Percentiles rank a stretch among this genome's conserved stretches.
These are phyloP conservation scores for Didymella exigua DNA, from an alignment of 2,329 filamentous ascomycete genomes.

Conservation along the genomic window DNA sequence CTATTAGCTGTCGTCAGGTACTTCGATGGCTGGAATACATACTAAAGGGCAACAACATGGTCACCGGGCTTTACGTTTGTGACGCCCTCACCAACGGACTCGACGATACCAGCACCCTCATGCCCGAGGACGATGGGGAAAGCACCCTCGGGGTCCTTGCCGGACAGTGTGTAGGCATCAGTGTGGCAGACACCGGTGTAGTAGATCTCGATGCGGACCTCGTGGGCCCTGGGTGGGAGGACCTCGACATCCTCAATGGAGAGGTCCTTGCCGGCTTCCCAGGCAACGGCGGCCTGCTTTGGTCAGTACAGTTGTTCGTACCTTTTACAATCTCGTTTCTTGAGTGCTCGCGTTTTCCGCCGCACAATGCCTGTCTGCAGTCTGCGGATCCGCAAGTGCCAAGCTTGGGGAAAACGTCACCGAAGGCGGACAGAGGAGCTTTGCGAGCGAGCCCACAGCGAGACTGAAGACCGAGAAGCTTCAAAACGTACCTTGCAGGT, in stretches of 20 bases:
- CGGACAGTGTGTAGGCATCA: constrained; percentile 68
- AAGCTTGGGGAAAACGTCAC: constrained; percentile 15
- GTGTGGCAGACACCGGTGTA: constrained; percentile 99
- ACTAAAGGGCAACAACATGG: constrained; percentile 67
- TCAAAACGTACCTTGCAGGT: constrained; percentile 70
- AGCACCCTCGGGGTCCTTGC: constrained; percentile 88
- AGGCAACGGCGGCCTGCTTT: constrained; percentile 83
- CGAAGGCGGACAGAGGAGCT: constrained; percentile 13
- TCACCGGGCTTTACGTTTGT: constrained; percentile 93
- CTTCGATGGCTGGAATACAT: constrained; percentile 20
- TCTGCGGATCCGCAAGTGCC: constrained; percentile 41
- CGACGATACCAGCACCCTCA: constrained; percentile 52
- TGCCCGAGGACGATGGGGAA: constrained; percentile 53
- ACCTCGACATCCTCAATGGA: constrained; percentile 93
- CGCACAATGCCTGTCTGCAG: constrained; percentile 7
- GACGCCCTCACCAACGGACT: constrained; percentile 82
- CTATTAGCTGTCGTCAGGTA: constrained; percentile 25
- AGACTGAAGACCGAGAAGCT: constrained; percentile 62
- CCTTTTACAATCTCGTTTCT: not conserved
- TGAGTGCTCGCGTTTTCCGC: constrained; percentile 7
- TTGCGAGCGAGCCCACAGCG: constrained; percentile 55
- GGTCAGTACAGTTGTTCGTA: constrained; percentile 22
- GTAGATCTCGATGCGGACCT: constrained; percentile 96
- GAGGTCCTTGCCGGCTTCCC: constrained; percentile 92
- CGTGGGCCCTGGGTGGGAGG: constrained; percentile 82